Evolutionary conservation across 768 basidiomycete genomes (phyloP), one percentile per base, ranked within the genome.

Genomic region (Phanerodontia chrysosporium): DNA sequence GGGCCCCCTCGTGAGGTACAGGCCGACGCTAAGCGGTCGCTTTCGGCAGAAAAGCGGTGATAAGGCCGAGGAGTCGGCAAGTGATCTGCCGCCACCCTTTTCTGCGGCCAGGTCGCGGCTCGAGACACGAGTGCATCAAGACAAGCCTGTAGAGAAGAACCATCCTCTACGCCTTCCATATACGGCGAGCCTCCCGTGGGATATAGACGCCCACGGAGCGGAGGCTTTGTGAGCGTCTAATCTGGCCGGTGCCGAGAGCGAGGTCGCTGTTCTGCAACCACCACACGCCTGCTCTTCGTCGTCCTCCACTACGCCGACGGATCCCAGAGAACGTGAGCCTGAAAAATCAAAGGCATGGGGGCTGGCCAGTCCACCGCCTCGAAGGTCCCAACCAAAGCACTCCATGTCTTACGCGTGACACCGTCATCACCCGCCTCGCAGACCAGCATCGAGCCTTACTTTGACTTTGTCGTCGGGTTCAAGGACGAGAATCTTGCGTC

Each of bases 381-480:
- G 49, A 80, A 84, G 56, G 69, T 74, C 13, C 85, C 87, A 44
- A 70, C 78, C 42, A 85, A 80, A 60, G 92, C 86, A 1, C 75
- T 97, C 10, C 95, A 98, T 69, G 89, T 95, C 62, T 77, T 97
- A 57, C 86, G 95, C 56, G 94, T 97, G 29, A 93, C 92, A 1
- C 89, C 93, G 1, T 81, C 82, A 5, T 95, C 92, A 1, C 97
- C 97, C 6, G 92, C 96, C 0, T 91, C 91, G 0, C 80, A 86
- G 59, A 92, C 92, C 0, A 82, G 80, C 55, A 86, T 95, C 48
- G 92, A 90, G 69, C 91, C 96, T 2, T 95, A 94, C 75, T 99
- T 99, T 67, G 97, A 98, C 76, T 98, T 97, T 70, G 83, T 99
- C 22, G 86, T 97, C 44, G 97, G 96, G 10, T 89, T 93, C 58